Evolutionary conservation across 2,329 filamentous ascomycete species (phyloP).

Genomic region (Cytospora paraplurivora): DNA sequence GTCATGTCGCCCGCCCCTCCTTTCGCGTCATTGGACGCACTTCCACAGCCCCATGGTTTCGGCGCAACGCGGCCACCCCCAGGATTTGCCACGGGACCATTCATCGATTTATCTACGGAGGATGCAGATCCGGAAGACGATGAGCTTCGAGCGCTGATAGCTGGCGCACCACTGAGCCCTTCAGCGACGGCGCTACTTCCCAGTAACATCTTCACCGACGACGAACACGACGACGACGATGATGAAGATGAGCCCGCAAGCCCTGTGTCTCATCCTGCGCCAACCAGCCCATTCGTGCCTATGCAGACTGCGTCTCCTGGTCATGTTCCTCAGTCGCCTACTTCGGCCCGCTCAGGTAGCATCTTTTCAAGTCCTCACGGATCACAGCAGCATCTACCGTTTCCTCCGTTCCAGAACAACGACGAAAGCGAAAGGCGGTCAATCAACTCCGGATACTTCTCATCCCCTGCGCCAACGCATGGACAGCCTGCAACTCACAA

Average conservation of each 20-base stretch:
- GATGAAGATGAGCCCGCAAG: conserved; percentile 62
- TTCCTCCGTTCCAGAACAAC: conserved; percentile 47
- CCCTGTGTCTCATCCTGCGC: conserved; percentile 38
- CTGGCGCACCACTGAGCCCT: conserved; percentile 73
- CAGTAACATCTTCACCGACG: conserved; percentile 61
- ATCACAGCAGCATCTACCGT: conserved; percentile 61
- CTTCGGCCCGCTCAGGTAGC: conserved; percentile 60
- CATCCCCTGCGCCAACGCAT: conserved; percentile 44
- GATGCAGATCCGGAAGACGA: conserved; percentile 55
- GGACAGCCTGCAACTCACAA: conserved; percentile 43
- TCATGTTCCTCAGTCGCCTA: conserved; percentile 60
- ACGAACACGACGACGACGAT: conserved; percentile 67
- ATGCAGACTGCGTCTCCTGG: conserved; percentile 39
- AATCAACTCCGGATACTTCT: conserved; percentile 40
- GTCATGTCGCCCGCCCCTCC: conserved; percentile 46
- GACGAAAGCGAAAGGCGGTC: conserved; percentile 51
- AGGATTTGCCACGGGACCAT: conserved; percentile 56
- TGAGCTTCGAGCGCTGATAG: conserved; percentile 60
- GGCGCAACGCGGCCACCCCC: conserved; percentile 38
- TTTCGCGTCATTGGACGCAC: conserved; percentile 38
- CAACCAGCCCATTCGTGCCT: conserved; percentile 42
- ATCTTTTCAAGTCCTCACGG: conserved; percentile 63
- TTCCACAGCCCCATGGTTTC: conserved; percentile 19
- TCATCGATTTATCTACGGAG: conserved; percentile 51
- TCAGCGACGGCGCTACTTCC: conserved; percentile 75